Conservation (phyloP, 768 basidiomycete species). For the Boletus tomentosulus region DNA sequence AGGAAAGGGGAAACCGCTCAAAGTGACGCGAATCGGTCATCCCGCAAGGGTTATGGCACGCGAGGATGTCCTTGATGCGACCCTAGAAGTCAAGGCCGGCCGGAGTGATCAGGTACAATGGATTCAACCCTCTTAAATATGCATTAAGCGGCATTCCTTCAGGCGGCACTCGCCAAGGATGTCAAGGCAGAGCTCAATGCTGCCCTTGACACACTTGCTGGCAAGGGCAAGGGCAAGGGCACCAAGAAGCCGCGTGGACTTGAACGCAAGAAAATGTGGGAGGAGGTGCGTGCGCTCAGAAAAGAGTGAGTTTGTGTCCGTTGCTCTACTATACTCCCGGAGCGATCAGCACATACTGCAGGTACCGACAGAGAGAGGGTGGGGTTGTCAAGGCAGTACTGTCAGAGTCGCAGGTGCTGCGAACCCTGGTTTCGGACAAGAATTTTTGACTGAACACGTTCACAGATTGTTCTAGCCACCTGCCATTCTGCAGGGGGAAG, state of each 20-base stretch:
- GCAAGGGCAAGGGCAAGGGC: conserved; percentile 71
- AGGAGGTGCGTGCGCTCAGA: conserved; percentile 77
- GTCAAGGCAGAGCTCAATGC: conserved; percentile 82
- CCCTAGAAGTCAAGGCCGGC: conserved; percentile 68
- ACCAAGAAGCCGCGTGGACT: conserved; percentile 64
- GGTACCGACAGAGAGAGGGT: conserved; percentile 86
- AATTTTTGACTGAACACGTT: background rate
- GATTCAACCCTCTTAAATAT: background rate
- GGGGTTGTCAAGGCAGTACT: conserved; percentile 81
- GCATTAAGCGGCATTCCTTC: conserved; percentile 9
- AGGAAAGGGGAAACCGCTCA: conserved; percentile 40
- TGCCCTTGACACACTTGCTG: conserved; percentile 61
- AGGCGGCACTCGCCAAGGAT: conserved; percentile 83
- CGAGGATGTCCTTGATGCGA: conserved; percentile 61
- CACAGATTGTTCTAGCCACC: conserved; percentile 82
- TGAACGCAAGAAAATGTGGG: conserved; percentile 83
- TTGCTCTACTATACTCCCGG: background rate
- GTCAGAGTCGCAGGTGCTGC: conserved; percentile 62
- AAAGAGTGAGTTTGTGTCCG: conserved; percentile 65
- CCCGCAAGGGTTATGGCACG: conserved; percentile 87
- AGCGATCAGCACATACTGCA: conserved; percentile 26
- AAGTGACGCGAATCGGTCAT: conserved; percentile 88
- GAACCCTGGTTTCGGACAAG: background rate
- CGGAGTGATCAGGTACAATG: conserved; percentile 60
- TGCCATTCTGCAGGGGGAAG: conserved; percentile 91